Evolutionary conservation across 2,329 filamentous ascomycete genomes (phyloP), one percentile per base, ranked within the genome.

Genomic region (Fusarium euwallaceae): DNA sequence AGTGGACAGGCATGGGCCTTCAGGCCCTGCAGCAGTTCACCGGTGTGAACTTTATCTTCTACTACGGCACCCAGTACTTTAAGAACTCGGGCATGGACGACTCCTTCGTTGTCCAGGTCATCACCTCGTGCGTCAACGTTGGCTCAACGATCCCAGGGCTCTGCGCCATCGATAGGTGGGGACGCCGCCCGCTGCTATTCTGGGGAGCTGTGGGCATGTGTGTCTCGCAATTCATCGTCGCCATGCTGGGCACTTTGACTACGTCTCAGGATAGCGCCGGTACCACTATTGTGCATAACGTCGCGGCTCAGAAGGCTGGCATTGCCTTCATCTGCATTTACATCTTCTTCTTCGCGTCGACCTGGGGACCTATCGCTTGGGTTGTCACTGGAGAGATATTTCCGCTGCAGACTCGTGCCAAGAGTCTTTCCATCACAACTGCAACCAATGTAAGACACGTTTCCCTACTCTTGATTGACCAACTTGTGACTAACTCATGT

Each of bases 311-410:
- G 90, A 92, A 80, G 89, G 59, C 36, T 45, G 36, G 41, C 34
- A 53, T 64, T 51, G 48, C 45, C 14, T n/a, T 53, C 16, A 56
- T 34, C 27, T 56, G 51, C 84, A 89, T 95, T 84, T 93, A 93
- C 87, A 94, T 95, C 84, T 91, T 93, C 86, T 94, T 92, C 89
- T 95, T 95, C 82, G 93, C 93, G 61, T 88, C 87, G 22, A 94
- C 92, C 61, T 95, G 93, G 93, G 93, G 93, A 48, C 93, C 93
- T 1, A 90, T 80, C 12, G 86, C 90, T 20, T 93, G 91, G 91
- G 88, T 90, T 51, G 87, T 94, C 65, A 92, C 94, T 76, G 93
- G 93, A 79, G 93, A 95, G 84, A 90, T 92, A 80, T 95, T 92
- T 88, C 92, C 93, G 66, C 88, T 51, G 45, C 22, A 89, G 83